Evolutionary conservation across 768 basidiomycete genomes (phyloP).

Genomic region (Myochromella boudieri): DNA sequence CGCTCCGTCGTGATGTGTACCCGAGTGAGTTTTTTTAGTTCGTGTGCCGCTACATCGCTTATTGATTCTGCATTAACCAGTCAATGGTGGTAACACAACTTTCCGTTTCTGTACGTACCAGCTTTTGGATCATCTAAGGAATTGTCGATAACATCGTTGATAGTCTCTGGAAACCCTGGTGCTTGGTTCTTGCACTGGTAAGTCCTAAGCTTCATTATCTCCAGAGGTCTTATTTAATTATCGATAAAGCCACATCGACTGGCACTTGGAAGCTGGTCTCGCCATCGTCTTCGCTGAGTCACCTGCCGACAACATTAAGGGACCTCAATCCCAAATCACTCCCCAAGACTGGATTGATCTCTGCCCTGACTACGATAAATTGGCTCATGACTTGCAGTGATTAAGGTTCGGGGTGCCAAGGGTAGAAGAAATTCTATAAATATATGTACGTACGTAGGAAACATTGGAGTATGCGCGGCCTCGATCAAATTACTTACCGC

Average conservation of each 20-base stretch:
- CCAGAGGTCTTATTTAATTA: neutral
- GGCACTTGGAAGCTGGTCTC: slow-evolving; percentile 36
- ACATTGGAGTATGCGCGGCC: too few relatives aligned
- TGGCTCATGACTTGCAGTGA: slow-evolving; percentile 28
- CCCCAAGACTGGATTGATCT: slow-evolving; percentile 29
- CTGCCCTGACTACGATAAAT: slow-evolving; percentile 26
- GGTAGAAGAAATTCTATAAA: too few relatives aligned
- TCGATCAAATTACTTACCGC: too few relatives aligned
- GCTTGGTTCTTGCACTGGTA: slow-evolving; percentile 53
- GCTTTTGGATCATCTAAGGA: neutral
- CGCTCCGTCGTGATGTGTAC: slow-evolving; percentile 25
- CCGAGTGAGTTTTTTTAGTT: slow-evolving; percentile 17
- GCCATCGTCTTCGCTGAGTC: slow-evolving; percentile 33
- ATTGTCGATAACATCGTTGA: neutral
- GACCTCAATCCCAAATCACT: slow-evolving; percentile 30
- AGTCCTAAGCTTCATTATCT: neutral
- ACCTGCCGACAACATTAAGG: slow-evolving; percentile 24
- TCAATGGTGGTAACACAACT: slow-evolving; percentile 34
- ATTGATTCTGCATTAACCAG: slow-evolving; percentile 10
- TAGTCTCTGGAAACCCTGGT: slow-evolving; percentile 53
- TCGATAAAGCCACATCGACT: slow-evolving; percentile 31
- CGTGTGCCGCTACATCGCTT: too few relatives aligned
- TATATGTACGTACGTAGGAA: too few relatives aligned
- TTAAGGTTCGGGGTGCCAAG: neutral
- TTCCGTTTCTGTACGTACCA: slow-evolving; percentile 31